A percentile compares a stretch with the other conserved stretches of the same genome.
Evolutionary conservation across 2,329 filamentous ascomycete species (phyloP).

Genomic region (Epichloe baconii): DNA sequence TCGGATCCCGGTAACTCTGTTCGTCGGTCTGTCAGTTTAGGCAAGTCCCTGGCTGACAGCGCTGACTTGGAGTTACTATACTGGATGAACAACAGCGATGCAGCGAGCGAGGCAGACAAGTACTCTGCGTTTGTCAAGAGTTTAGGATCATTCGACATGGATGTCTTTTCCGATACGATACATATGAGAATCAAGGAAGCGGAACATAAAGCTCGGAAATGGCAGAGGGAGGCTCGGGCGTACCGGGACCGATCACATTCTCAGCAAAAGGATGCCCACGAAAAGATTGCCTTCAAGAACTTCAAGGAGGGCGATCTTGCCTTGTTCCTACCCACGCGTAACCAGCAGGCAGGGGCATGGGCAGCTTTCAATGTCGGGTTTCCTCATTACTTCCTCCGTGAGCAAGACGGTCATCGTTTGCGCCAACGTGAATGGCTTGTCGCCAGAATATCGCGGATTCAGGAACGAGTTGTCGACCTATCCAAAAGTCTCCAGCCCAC

Average conservation of each 20-base stretch:
- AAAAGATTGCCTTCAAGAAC: constrained; percentile 89
- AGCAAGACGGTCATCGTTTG: constrained; percentile 79
- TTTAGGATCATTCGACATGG: constrained; percentile 68
- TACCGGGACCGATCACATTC: constrained; percentile 80
- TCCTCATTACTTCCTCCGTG: constrained; percentile 90
- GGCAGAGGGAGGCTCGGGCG: constrained; percentile 73
- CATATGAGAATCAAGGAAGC: constrained; percentile 86
- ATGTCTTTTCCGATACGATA: constrained; percentile 72
- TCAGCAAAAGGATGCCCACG: constrained; percentile 72
- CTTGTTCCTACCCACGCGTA: constrained; percentile 84
- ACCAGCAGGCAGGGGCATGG: constrained; percentile 90
- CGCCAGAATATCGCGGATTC: constrained; percentile 78
- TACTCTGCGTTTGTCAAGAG: constrained; percentile 64
- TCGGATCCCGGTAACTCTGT: constrained; percentile 41
- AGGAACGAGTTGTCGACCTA: constrained; percentile 86
- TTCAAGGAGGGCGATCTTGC: constrained; percentile 97
- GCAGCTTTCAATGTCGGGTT: constrained; percentile 97
- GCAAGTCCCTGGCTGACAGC: constrained; percentile 44
- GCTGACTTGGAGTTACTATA: constrained; percentile 61
- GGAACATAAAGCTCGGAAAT: constrained; percentile 84
- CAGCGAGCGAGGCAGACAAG: constrained; percentile 54
- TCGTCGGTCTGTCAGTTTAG: constrained; percentile 39
- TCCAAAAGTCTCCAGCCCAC: constrained; percentile 56
- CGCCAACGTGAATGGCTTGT: constrained; percentile 75
- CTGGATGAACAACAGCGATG: constrained; percentile 63